Evolutionary conservation across 2,329 filamentous ascomycete species (phyloP).

Genomic region (Microdochium trichocladiopsis): DNA sequence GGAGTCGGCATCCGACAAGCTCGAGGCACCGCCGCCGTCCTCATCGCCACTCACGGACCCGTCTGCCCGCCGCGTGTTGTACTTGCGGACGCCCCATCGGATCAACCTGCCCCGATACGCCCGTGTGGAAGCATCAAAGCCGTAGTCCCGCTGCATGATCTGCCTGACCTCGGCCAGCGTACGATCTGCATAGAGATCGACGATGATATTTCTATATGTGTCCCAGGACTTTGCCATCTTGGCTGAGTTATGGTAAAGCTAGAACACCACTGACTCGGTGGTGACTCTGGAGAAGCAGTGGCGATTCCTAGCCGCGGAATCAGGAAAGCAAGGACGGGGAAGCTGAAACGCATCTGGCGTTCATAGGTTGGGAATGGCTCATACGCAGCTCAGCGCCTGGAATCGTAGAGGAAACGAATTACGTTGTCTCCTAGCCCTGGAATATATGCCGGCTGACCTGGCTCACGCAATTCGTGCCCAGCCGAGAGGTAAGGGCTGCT

Average conservation of each 20-base stretch:
- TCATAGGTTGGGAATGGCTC: background rate
- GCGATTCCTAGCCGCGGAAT: background rate
- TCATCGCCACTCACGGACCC: slow-evolving; percentile 2
- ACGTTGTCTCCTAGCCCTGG: no score
- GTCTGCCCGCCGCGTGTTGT: slow-evolving; percentile 28
- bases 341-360: background rate
- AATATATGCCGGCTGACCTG: no score
- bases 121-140: slow-evolving; percentile 37
- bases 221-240: slow-evolving; percentile 38
- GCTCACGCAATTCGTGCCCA: no score
- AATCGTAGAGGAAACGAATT: background rate
- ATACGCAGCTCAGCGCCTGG: background rate
- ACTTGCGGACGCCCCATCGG: slow-evolving; percentile 38
- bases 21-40: background rate
- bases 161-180: slow-evolving; percentile 32
- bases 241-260: background rate
- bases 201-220: slow-evolving; percentile 25
- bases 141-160: slow-evolving; percentile 27
- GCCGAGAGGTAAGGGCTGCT: no score
- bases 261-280: no score
- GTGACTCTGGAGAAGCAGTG: no score
- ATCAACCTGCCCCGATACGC: slow-evolving; percentile 42
- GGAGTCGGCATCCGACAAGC: background rate
- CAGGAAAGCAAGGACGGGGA: background rate
- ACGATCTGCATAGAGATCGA: slow-evolving; percentile 30